Percentiles rank a stretch among this genome's conserved stretches.
Conservation (phyloP, 257 asterid species). For the Schizonepeta tenuifolia region DNA sequence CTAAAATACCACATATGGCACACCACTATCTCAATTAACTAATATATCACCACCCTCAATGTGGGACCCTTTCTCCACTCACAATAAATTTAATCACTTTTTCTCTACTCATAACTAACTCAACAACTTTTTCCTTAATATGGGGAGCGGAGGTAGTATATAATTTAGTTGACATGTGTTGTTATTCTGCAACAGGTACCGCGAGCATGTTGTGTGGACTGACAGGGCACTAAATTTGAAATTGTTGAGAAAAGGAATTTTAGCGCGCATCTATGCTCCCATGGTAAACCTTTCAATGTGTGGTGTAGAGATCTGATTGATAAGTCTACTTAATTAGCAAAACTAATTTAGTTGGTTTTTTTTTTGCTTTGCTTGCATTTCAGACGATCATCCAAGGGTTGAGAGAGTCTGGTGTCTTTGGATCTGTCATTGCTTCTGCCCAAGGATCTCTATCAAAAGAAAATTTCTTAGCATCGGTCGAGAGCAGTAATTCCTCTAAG, state of each 20-base stretch:
- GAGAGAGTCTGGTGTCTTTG: conserved; percentile 81
- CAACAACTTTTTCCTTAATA: no score
- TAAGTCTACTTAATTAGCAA: conserved; percentile 10
- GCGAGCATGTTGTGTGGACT: conserved; percentile 93
- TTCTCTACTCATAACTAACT: no score
- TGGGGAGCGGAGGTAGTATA: no score
- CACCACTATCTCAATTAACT: no score
- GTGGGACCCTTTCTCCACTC: no score
- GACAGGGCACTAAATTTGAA: conserved; percentile 76
- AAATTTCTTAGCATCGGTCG: conserved; percentile 67
- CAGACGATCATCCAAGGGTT: conserved; percentile 91
- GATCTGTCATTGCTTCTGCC: conserved; percentile 63
- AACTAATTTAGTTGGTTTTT: background rate
- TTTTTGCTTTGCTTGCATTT: conserved; percentile 16
- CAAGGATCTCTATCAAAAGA: conserved; percentile 62
- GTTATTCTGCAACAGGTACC: conserved; percentile 67
- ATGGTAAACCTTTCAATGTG: conserved; percentile 60
- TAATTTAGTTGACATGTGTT: conserved; percentile 7
- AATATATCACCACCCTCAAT: no score
- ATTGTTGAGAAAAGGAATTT: conserved; percentile 87
- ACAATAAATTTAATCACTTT: no score
- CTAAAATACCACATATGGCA: no score
- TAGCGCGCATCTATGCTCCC: conserved; percentile 93
- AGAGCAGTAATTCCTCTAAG: conserved; percentile 61
- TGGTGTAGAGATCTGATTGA: background rate